Base-by-base conservation (phyloP, 2,329 filamentous ascomycete species). In the Talaromyces sp. region DNA sequence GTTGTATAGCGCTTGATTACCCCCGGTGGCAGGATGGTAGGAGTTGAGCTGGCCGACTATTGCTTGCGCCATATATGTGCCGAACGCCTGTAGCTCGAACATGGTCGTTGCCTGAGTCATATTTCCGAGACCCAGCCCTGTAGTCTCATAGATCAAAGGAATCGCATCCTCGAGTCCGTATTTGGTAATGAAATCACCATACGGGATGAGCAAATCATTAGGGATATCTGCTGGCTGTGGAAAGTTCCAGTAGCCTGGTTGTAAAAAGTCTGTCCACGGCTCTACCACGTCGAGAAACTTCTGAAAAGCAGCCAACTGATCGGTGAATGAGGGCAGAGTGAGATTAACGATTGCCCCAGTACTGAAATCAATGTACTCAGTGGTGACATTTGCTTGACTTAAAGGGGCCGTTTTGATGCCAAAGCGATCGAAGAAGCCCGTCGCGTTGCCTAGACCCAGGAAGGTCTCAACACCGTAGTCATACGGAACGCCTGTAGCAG, bases 171-270 rank as follows among this genome's bases (percentile, higher is more conserved):
- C 70, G 5, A 86, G 71, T n/a, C 74, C 70, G 70, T 85, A 79
- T 70, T 85, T 84, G 39, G 74, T 70, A 13, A 82, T 74, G 63
- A 85, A 85, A 3, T 83, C 75, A 19, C 80, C 77, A 64, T 82
- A 85, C 2, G 82, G 77, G 3, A 84, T 70, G 22, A 81, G 70
- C 1, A 86, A 72, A 49, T 84, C 82, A 35, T 78, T 74, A 0
- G 82, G 82, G 0, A 84, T 77, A 47, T 60, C 43, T 3, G 27
- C 19, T 7, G 76, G 74, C 14, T 73, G 68, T 0, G 82, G 79
- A 0, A 83, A 72, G 24, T 82, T 79, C 65, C 82, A 70, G 4
- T 65, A 64, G 16, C 62, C 62, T 31, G 62, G 62, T 58, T 64
- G 62, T 33, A 54, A 33, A 14, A 50, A 60, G 22, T 60, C 33